phyloP scores from a whole-genome alignment of 306 rosid species.

The Herpetospermum pedunculosum region DNA sequence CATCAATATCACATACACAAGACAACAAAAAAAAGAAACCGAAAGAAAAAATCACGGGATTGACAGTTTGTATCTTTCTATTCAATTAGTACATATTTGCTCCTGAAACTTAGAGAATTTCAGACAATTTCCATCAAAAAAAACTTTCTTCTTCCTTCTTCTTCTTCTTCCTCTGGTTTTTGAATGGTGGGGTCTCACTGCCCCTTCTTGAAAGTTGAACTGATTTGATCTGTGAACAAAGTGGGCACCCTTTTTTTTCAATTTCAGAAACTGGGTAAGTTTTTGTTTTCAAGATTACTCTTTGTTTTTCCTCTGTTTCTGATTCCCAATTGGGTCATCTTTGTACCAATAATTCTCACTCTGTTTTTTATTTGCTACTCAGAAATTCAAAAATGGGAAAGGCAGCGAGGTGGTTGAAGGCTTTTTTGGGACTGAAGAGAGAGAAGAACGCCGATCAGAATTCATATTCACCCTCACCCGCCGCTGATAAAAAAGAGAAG shows the following conservation, averaged over 20 bases:
- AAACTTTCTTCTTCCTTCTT: neutral
- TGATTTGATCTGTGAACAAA: neutral
- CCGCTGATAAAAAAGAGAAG: slow-evolving; percentile 42
- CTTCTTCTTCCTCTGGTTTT: neutral
- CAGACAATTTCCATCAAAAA: neutral
- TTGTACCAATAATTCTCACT: too few relatives aligned
- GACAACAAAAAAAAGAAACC: neutral
- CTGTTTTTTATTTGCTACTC: slow-evolving; percentile 7
- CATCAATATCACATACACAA: too few relatives aligned
- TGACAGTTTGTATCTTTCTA: neutral
- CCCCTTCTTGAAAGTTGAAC: neutral
- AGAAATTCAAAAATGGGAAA: slow-evolving; percentile 30
- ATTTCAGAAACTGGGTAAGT: neutral
- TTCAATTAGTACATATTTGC: neutral
- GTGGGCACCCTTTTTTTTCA: neutral
- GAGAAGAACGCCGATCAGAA: slow-evolving; percentile 34
- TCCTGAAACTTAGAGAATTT: slow-evolving; percentile 3
- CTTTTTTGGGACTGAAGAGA: slow-evolving; percentile 76
- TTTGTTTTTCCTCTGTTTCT: neutral
- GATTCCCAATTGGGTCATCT: neutral
- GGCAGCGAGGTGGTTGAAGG: slow-evolving; percentile 78
- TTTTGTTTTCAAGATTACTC: neutral
- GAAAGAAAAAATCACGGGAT: neutral
- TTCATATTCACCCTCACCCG: slow-evolving; percentile 19
- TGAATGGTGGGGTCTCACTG: slow-evolving; percentile 1